Evolutionary conservation across 371 early-diverging fungal genomes (phyloP), one percentile per base, ranked within the genome.

Genomic region (Zychaea mexicana): DNA sequence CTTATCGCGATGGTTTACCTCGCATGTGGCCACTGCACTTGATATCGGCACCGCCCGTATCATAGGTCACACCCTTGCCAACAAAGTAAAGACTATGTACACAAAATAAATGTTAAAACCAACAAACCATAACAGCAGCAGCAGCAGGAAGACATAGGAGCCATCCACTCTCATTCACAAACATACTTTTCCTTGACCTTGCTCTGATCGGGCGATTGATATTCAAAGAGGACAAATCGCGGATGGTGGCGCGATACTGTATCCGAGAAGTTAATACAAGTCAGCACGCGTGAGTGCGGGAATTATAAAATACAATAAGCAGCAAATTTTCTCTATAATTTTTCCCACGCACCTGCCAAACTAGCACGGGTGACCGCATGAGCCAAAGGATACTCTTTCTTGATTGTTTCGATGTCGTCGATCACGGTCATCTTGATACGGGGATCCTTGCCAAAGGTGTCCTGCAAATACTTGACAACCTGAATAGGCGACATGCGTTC

Each of bases 51-150:
- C 96, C 96, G 55, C 96, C 96, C 28, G 94, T 94, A 68, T 95
- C 95, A 68, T 89, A 95, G 21, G 94, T 94, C 8, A 95, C 92
- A 68, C 96, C 96, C 75, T 96, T 96, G 42, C 96, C 96, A 21
- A 94, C 90, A 69, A 96, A 85, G 79, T 88, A 95, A 19, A 94
- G 72, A 69, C 90, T 90, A 75, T 12, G 1, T 42, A 2, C 7
- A 17, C 22, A 24, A 12, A 42, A 42, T 2, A 12, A 42, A 42
- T 2, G 4, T 12, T 42, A 42, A 42, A 42, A 42, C 7, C 4
- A 42, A 12, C 4, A 24, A 19, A 49, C 6, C 22, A 17, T 9
- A n/a, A 32, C 47, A 55, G 22, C n/a, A 22, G 28, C 7, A 22
- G 22, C 15, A 24, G n/a, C 15, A 1, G n/a, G 4, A 42, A 15